Base-by-base conservation (phyloP, 2,329 filamentous ascomycete species). In the Purpureocillium takamizusanense region DNA sequence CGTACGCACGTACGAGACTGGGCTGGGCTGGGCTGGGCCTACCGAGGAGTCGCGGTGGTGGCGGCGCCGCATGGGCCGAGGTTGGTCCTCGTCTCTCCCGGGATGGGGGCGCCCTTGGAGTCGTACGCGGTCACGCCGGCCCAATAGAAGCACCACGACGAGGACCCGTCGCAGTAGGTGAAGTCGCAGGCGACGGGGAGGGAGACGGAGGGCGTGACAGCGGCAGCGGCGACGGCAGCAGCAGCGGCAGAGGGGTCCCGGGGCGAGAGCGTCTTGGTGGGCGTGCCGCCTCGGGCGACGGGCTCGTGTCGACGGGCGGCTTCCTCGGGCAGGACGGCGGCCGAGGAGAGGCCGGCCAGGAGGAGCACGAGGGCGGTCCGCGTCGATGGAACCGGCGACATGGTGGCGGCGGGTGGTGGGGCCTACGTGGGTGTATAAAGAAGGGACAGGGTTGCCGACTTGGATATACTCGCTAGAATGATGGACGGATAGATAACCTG, bases 131-230 rank as follows among this genome's bases (percentile, higher is more conserved):
- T 64, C 33, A 63, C 44, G 13, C 61, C 62, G 17, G 48, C 52
- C 53, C 61, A 67, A 47, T 55, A 61, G 43, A 61, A 56, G 47
- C 64, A 66, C 53, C 57, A 66, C 3, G 54, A 54, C 4, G 50
- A 52, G 12, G 46, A 42, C 13, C 51, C 47, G 31, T 57, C 56
- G 50, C 62, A 63, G 47, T 61, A 63, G 17, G 46, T 42, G 44
- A 57, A 51, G 38, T 59, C 51, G 51, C 63, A 65, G 36, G 50
- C 37, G 31, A 52, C 37, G 7, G 50, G 37, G 14, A 45, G 37
- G 12, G 39, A 42, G 11, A 30, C 29, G 4, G 35, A 46, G 30
- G 11, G 43, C 33, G 46, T 48, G 37, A 32, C 33, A 12, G 40
- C 35, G 2, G 33, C 43, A 27, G n/a, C n/a, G n/a, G n/a, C n/a